phyloP scores from a whole-genome alignment of 2,329 filamentous ascomycete genomes.

The Nannizzia gypsea region DNA sequence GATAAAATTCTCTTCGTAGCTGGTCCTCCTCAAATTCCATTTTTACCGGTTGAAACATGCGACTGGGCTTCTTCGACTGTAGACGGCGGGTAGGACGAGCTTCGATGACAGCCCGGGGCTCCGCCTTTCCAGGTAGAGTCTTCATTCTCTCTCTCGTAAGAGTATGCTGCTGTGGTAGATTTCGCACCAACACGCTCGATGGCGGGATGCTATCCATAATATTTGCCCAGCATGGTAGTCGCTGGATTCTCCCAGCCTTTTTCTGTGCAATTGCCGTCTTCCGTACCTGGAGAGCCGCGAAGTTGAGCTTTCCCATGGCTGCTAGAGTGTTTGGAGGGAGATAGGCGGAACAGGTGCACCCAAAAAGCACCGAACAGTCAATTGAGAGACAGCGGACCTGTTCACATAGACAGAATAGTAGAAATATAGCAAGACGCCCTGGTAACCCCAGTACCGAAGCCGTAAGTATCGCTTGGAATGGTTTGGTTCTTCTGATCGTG shows the following conservation, averaged over 20 bases:
- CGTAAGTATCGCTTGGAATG: neutral
- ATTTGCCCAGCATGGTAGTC: conserved; percentile 43
- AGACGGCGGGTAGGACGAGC: conserved; percentile 23
- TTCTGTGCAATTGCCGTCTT: conserved; percentile 31
- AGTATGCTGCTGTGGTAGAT: conserved; percentile 39
- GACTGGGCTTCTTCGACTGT: conserved; percentile 54
- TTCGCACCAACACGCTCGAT: conserved; percentile 47
- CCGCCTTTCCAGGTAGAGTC: conserved; percentile 15
- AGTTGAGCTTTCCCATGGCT: conserved; percentile 36
- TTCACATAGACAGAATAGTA: neutral
- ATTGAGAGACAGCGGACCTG: neutral
- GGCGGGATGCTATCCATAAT: conserved; percentile 48
- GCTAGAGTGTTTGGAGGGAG: neutral
- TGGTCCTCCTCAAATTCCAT: conserved; percentile 75
- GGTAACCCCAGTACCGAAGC: neutral
- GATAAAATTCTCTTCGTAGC: conserved; percentile 71
- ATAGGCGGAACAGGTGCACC: neutral
- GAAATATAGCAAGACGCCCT: neutral
- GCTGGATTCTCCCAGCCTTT: conserved; percentile 25
- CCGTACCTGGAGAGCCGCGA: conserved; percentile 36
- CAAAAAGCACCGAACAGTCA: neutral
- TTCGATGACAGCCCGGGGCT: conserved; percentile 28
- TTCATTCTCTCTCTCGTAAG: conserved; percentile 29
- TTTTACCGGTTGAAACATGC: conserved; percentile 66
- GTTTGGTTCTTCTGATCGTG: neutral